Percentiles rank a stretch among this genome's conserved stretches.
Conservation (phyloP, 768 basidiomycete genomes). For the Boletus vermiculosoides region DNA sequence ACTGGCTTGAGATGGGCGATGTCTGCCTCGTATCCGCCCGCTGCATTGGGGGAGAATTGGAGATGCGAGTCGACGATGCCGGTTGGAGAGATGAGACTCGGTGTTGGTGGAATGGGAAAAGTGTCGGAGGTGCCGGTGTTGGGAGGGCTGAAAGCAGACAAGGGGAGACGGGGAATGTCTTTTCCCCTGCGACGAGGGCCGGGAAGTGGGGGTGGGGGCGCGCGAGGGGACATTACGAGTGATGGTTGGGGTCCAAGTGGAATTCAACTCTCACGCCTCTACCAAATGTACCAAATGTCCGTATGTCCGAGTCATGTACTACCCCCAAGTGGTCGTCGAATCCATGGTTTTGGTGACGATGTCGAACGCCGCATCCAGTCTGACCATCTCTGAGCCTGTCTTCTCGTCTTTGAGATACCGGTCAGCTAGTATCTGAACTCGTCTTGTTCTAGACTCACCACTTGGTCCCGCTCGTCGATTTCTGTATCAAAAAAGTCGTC, state of each 20-base stretch:
- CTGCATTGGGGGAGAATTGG: slow-evolving; percentile 35
- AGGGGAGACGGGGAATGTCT: slow-evolving; percentile 66
- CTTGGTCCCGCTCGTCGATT: slow-evolving; percentile 28
- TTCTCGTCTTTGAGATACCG: slow-evolving; percentile 16
- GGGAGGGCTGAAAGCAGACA: slow-evolving; percentile 74
- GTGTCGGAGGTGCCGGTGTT: slow-evolving; percentile 63
- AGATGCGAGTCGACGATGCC: slow-evolving; percentile 70
- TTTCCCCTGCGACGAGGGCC: slow-evolving; percentile 62
- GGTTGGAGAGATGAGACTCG: slow-evolving; percentile 62
- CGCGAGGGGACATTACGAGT: slow-evolving; percentile 12
- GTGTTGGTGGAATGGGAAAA: slow-evolving; percentile 69
- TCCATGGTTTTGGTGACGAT: slow-evolving; percentile 15
- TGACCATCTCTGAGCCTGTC: slow-evolving; percentile 27
- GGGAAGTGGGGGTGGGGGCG: no score
- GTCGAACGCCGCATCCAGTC: slow-evolving; percentile 28
- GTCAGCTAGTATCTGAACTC: slow-evolving; percentile 9
- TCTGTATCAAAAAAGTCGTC: slow-evolving; percentile 54
- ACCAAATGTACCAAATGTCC: neutral
- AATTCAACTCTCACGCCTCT: slow-evolving; percentile 7
- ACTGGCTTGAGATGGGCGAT: slow-evolving; percentile 41
- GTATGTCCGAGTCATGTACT: neutral
- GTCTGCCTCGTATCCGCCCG: slow-evolving; percentile 30
- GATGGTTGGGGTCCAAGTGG: neutral
- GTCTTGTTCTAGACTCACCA: slow-evolving; percentile 21
- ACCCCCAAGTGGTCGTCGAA: slow-evolving; percentile 21